These are phyloP conservation scores for Strobilomyces dryophilus DNA, from an alignment of 768 basidiomycete species.

Conservation along the genomic window DNA sequence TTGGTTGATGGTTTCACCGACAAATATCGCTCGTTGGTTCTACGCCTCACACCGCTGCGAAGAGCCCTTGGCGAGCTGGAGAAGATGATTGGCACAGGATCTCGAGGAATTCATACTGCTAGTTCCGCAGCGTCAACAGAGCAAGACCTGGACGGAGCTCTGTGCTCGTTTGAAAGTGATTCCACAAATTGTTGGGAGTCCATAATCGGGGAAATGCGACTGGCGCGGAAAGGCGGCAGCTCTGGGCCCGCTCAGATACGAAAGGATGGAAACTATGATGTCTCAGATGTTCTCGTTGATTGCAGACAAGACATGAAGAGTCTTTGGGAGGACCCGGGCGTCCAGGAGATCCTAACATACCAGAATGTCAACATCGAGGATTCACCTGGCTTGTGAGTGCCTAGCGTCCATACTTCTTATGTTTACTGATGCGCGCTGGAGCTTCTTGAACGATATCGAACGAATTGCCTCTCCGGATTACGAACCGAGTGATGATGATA, in stretches of 20 bases:
- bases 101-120: slow-evolving; percentile 46
- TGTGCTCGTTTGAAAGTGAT: slow-evolving; percentile 48
- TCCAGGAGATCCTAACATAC: slow-evolving; percentile 55
- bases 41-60: slow-evolving; percentile 54
- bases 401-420: slow-evolving; percentile 5
- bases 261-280: slow-evolving; percentile 42
- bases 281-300: slow-evolving; percentile 52
- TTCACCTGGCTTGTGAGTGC: slow-evolving; percentile 67
- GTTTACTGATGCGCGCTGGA: slow-evolving; percentile 23
- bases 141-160: slow-evolving; percentile 4
- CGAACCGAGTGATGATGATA: slow-evolving; percentile 70
- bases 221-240: too few species aligned
- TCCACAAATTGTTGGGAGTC: slow-evolving; percentile 54
- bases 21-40: slow-evolving; percentile 54
- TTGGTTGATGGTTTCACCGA: slow-evolving; percentile 47
- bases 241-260: too few species aligned
- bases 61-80: slow-evolving; percentile 59
- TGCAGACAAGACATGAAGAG: slow-evolving; percentile 63
- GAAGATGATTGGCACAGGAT: slow-evolving; percentile 51
- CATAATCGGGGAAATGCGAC: too few species aligned
- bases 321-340: slow-evolving; percentile 65
- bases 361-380: slow-evolving; percentile 61
- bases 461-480: slow-evolving; percentile 62
- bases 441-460: slow-evolving; percentile 67
- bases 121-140: slow-evolving; percentile 38